Evolutionary conservation across 306 rosid genomes (phyloP).

Genomic region (Acacia confusa): DNA sequence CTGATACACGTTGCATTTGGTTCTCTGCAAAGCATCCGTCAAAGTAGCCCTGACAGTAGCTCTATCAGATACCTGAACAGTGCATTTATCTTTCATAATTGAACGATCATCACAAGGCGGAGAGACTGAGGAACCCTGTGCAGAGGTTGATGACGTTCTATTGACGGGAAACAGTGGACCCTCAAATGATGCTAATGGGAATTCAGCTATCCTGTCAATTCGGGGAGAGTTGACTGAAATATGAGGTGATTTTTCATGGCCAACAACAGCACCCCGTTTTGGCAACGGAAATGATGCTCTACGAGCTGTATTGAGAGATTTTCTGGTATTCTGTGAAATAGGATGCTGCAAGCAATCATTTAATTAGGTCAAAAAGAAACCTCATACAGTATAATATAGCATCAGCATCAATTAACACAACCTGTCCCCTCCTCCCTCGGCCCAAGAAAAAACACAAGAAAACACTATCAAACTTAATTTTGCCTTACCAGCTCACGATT

Average conservation of each 20-base stretch:
- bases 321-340: constrained; percentile 43
- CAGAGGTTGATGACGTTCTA: constrained; percentile 45
- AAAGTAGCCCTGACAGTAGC: constrained; percentile 49
- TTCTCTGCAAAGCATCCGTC: constrained; percentile 65
- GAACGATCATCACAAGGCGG: constrained; percentile 56
- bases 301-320: constrained; percentile 51
- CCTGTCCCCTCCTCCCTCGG: constrained; percentile 10
- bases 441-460: not conserved
- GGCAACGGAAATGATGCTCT: constrained; percentile 85
- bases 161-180: constrained; percentile 50
- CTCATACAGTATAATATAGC: not conserved
- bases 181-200: constrained; percentile 79
- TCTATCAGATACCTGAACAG: constrained; percentile 60
- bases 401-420: not conserved
- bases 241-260: constrained; percentile 66
- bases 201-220: constrained; percentile 94
- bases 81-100: constrained; percentile 89
- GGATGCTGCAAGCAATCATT: constrained; percentile 55
- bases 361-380: constrained; percentile 31
- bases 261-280: constrained; percentile 44
- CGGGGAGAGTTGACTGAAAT: constrained; percentile 95
- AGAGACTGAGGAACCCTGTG: constrained; percentile 57
- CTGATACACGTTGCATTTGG: constrained; percentile 57
- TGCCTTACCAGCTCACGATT: constrained; percentile 53
- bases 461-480: constrained; percentile 17